Percentiles rank a stretch among this genome's conserved stretches.
phyloP scores from a whole-genome alignment of 192 early-diverging fungal genomes.

The Lunasporangiospora selenospora region DNA sequence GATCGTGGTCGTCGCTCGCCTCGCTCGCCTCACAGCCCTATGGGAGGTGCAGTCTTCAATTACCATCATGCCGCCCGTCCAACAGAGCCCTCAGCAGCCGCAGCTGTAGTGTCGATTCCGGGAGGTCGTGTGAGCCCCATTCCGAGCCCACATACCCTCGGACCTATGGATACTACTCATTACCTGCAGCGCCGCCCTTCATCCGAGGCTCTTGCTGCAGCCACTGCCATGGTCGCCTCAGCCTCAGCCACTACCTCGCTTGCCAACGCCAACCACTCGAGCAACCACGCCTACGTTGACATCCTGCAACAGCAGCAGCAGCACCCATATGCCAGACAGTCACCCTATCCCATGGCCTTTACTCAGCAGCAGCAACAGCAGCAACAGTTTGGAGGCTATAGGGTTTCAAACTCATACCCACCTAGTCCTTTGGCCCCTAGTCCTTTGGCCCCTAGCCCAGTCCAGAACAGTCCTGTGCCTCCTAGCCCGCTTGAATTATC shows the following conservation, averaged over 20 bases:
- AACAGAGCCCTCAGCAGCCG: too few species aligned
- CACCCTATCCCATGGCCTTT: conserved; percentile 30
- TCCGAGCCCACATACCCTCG: conserved; percentile 3
- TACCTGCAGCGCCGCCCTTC: not conserved
- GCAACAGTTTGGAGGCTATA: conserved; percentile 10
- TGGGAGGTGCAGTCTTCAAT: too few species aligned
- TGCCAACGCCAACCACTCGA: too few species aligned
- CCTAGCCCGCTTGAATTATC: conserved; percentile 41
- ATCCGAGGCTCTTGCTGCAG: not conserved
- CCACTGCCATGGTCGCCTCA: not conserved
- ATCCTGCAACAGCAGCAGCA: conserved; percentile 9
- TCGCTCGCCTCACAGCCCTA: not conserved
- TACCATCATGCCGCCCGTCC: too few species aligned
- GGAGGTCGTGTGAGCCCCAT: conserved; percentile 20
- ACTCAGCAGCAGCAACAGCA: conserved; percentile 13
- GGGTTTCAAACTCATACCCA: too few species aligned
- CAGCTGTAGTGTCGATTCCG: too few species aligned
- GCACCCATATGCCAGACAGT: conserved; percentile 27
- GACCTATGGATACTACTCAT: conserved; percentile 11
- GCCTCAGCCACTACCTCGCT: not conserved
- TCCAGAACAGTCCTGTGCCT: conserved; percentile 29
- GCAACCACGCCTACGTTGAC: conserved; percentile 2
- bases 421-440: conserved; percentile 26
- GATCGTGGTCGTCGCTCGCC: conserved; percentile 17
- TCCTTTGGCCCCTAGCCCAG: conserved; percentile 25